Evolutionary conservation across 176 grass and related monocot genomes (phyloP).

Genomic region (Avena eriantha): DNA sequence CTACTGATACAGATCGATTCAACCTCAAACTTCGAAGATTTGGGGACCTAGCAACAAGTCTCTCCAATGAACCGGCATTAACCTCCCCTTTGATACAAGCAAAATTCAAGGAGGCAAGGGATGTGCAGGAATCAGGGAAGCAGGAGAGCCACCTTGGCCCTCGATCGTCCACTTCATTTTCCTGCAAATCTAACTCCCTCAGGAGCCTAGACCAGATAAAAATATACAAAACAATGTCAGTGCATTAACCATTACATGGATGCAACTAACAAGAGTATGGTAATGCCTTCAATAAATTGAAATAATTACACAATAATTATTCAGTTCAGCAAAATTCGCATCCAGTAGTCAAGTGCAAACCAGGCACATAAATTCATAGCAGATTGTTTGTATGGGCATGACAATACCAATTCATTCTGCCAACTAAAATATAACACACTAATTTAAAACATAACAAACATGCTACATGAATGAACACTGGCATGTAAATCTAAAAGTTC

Average conservation of each 20-base stretch:
- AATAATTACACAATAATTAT: neutral
- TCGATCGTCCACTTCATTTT: slow-evolving; percentile 92
- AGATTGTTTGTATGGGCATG: slow-evolving; percentile 1
- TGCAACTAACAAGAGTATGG: neutral
- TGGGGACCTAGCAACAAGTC: slow-evolving; percentile 73
- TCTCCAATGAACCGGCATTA: slow-evolving; percentile 66
- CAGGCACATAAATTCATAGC: neutral
- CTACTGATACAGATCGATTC: slow-evolving; percentile 68
- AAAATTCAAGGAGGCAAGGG: slow-evolving; percentile 79
- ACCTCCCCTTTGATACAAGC: slow-evolving; percentile 79
- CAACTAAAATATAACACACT: neutral
- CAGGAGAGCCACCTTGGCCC: slow-evolving; percentile 77
- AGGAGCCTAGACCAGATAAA: slow-evolving; percentile 52
- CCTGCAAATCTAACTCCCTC: slow-evolving; percentile 90
- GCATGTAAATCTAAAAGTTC: neutral
- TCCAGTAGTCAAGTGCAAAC: neutral
- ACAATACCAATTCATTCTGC: neutral
- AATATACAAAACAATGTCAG: slow-evolving; percentile 20
- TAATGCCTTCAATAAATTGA: neutral
- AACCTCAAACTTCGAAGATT: slow-evolving; percentile 80
- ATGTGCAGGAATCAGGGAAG: slow-evolving; percentile 91
- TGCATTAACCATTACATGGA: slow-evolving; percentile 14
- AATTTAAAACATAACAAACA: slow-evolving; percentile 23
- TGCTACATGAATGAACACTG: neutral
- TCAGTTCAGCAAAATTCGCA: neutral